These are phyloP conservation scores for Blastomyces parvus DNA, from an alignment of 2,329 filamentous ascomycete genomes.

Conservation along the genomic window DNA sequence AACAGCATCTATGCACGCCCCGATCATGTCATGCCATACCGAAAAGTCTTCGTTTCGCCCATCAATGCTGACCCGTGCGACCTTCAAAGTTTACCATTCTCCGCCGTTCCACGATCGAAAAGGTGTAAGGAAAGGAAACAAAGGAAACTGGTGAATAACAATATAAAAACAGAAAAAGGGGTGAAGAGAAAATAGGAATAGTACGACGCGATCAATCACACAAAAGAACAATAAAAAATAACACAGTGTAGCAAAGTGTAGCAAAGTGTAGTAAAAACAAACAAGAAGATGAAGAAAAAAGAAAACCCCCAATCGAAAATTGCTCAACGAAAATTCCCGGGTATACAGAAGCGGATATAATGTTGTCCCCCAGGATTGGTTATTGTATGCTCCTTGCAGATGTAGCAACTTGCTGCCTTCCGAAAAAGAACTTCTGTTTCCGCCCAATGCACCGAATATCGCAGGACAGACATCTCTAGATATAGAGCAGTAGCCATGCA, in stretches of 20 bases:
- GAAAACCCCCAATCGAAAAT: neutral
- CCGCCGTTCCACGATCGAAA: slow-evolving; percentile 8
- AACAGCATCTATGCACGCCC: slow-evolving; percentile 11
- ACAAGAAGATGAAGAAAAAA: slow-evolving; percentile 4
- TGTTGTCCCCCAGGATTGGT: slow-evolving; percentile 10
- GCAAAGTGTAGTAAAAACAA: neutral
- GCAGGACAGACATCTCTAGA: slow-evolving; percentile 3
- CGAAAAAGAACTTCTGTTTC: slow-evolving; percentile 2
- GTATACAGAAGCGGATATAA: slow-evolving; percentile 1
- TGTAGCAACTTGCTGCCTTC: neutral
- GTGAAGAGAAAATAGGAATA: slow-evolving; percentile 4
- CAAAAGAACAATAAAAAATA: slow-evolving; percentile 10
- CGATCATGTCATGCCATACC: slow-evolving; percentile 8
- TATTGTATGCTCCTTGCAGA: neutral
- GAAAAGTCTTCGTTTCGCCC: slow-evolving; percentile 10
- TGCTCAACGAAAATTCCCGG: slow-evolving; percentile 1
- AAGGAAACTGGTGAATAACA: neutral
- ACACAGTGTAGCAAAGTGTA: slow-evolving; percentile 1
- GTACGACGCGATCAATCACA: slow-evolving; percentile 1
- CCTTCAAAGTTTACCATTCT: slow-evolving; percentile 6
- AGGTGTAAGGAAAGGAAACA: neutral
- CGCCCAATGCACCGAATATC: slow-evolving; percentile 3
- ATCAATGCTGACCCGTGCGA: slow-evolving; percentile 4
- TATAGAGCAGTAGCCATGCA: neutral
- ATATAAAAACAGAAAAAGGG: neutral